phyloP scores from a whole-genome alignment of 768 basidiomycete species.

The Podaxis sp. region DNA sequence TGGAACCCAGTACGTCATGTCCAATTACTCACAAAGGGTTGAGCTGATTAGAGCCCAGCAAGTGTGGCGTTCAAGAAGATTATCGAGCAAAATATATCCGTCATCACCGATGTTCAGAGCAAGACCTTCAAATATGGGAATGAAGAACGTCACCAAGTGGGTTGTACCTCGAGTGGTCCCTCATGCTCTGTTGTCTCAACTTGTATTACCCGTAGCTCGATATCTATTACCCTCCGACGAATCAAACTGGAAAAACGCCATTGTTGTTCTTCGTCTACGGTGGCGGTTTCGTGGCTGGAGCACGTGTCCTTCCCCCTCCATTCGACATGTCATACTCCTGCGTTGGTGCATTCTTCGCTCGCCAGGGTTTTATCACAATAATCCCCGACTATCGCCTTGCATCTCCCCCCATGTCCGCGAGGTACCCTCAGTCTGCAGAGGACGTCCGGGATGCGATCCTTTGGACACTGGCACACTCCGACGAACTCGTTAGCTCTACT shows the following conservation, averaged over 20 bases:
- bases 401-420: constrained; percentile 37
- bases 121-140: constrained; percentile 59
- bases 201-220: constrained; percentile 46
- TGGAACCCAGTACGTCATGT: constrained; percentile 6
- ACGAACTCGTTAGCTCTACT: constrained; percentile 26
- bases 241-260: constrained; percentile 33
- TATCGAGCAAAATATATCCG: background rate
- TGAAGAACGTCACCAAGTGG: constrained; percentile 50
- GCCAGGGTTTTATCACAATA: constrained; percentile 57
- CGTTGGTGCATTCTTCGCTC: constrained; percentile 61
- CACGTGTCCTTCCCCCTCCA: constrained; percentile 42
- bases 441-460: constrained; percentile 61
- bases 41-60: background rate
- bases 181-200: background rate
- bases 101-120: background rate
- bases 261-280: constrained; percentile 71
- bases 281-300: constrained; percentile 58
- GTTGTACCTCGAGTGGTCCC: constrained; percentile 7
- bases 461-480: constrained; percentile 46
- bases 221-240: constrained; percentile 56
- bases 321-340: constrained; percentile 53
- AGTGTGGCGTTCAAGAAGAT: background rate
- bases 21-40: background rate
- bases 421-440: constrained; percentile 52
- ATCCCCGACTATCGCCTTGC: constrained; percentile 71